phyloP scores from a whole-genome alignment of 768 basidiomycete genomes.

The Floccularia luteovirens region DNA sequence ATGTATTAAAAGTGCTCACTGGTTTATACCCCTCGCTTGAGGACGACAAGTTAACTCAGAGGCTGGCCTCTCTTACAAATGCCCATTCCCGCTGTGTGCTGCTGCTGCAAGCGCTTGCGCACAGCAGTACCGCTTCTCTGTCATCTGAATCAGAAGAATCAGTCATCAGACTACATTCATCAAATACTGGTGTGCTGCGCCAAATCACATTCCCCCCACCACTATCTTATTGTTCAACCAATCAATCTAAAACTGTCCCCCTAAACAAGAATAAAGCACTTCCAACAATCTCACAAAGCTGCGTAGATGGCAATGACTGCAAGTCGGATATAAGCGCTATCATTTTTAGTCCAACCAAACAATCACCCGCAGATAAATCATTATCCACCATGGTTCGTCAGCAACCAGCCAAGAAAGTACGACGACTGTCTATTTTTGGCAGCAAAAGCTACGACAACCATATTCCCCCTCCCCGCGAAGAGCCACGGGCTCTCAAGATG shows the following conservation, averaged over 20 bases:
- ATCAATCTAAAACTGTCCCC: background rate
- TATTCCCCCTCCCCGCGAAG: slow-evolving; percentile 21
- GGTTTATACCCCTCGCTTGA: slow-evolving; percentile 21
- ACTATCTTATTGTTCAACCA: slow-evolving; percentile 35
- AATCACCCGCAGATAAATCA: slow-evolving; percentile 15
- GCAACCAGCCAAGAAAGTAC: slow-evolving; percentile 11
- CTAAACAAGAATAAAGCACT: background rate
- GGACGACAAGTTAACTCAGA: slow-evolving; percentile 23
- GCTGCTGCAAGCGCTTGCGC: slow-evolving; percentile 63
- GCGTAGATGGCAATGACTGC: too few species aligned
- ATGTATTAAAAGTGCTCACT: slow-evolving; percentile 49
- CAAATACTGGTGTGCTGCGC: slow-evolving; percentile 24
- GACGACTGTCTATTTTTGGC: slow-evolving; percentile 19
- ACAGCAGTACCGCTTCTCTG: slow-evolving; percentile 46
- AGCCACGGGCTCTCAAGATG: slow-evolving; percentile 20
- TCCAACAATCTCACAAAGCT: background rate
- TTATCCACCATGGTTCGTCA: slow-evolving; percentile 12
- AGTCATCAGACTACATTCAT: slow-evolving; percentile 19
- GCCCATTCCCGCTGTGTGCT: slow-evolving; percentile 74
- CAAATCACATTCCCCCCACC: slow-evolving; percentile 75
- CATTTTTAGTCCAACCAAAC: slow-evolving; percentile 6
- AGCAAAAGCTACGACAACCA: slow-evolving; percentile 4
- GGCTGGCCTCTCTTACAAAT: slow-evolving; percentile 41
- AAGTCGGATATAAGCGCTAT: slow-evolving; percentile 4
- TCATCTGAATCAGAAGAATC: slow-evolving; percentile 38